phyloP scores from a whole-genome alignment of 2,329 filamentous ascomycete genomes.

The Leptographium wingfieldii region DNA sequence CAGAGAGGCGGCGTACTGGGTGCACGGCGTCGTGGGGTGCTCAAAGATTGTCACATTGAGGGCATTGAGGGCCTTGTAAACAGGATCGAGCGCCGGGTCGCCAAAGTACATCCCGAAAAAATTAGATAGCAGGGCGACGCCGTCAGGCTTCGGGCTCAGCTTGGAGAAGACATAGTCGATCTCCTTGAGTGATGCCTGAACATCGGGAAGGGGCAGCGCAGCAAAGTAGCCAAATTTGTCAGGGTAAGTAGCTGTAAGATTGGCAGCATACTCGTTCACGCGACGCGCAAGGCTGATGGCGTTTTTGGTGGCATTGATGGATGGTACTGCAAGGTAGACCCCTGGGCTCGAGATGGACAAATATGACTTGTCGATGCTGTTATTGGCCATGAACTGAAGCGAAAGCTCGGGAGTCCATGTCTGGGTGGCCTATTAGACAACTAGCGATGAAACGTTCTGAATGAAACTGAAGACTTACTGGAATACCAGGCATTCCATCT shows the following conservation, averaged over 20 bases:
- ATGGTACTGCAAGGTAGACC: conserved; percentile 14
- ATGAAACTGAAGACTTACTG: conserved; percentile 8
- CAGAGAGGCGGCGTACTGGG: conserved; percentile 11
- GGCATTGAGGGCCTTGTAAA: conserved; percentile 35
- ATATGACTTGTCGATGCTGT: conserved; percentile 13
- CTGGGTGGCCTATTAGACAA: background rate
- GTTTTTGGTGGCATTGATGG: conserved; percentile 10
- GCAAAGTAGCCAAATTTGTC: conserved; percentile 36
- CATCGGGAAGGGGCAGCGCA: conserved; percentile 36
- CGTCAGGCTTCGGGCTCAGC: conserved; percentile 29
- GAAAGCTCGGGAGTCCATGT: conserved; percentile 8
- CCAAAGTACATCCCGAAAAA: conserved; percentile 40
- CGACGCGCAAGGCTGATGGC: conserved; percentile 11
- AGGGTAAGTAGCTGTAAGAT: conserved; percentile 14
- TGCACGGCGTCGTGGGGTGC: conserved; percentile 39
- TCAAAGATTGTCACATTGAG: conserved; percentile 37
- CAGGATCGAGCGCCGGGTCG: conserved; percentile 26
- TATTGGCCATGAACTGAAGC: conserved; percentile 13
- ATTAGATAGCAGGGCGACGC: conserved; percentile 39
- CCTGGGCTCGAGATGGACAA: conserved; percentile 16
- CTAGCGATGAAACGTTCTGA: too few relatives aligned
- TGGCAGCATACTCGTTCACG: conserved; percentile 13
- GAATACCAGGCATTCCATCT: conserved; percentile 16
- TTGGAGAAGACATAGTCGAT: conserved; percentile 29
- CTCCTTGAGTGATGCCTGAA: conserved; percentile 32